Conservation (phyloP, 768 basidiomycete species). For the Mycena rebaudengoi region DNA sequence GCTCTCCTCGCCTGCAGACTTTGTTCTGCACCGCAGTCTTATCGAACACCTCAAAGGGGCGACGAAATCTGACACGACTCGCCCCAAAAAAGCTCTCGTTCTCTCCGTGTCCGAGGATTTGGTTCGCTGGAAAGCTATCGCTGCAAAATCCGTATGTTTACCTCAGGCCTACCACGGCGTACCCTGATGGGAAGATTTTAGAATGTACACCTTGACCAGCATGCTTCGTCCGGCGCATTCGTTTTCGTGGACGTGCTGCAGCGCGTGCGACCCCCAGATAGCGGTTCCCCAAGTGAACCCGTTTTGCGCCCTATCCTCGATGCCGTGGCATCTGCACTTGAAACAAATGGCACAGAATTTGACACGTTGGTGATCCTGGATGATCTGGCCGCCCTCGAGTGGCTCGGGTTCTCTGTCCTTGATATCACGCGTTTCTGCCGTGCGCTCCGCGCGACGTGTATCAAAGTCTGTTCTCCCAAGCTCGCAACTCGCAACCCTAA, state of each 20-base stretch:
- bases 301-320: constrained; percentile 47
- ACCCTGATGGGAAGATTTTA: constrained; percentile 22
- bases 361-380: constrained; percentile 70
- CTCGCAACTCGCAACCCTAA: background rate
- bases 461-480: constrained; percentile 50
- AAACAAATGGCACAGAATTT: background rate
- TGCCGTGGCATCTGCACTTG: constrained; percentile 39
- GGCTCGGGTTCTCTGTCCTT: constrained; percentile 66
- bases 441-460: constrained; percentile 64
- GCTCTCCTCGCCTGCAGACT: constrained; percentile 75
- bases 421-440: constrained; percentile 68
- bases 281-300: constrained; percentile 23
- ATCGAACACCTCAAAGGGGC: constrained; percentile 57
- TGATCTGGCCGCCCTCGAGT: constrained; percentile 72
- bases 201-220: constrained; percentile 50
- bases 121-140: constrained; percentile 68
- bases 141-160: constrained; percentile 67
- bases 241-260: constrained; percentile 63
- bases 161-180: background rate
- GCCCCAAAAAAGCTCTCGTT: constrained; percentile 48
- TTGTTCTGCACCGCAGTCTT: constrained; percentile 68
- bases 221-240: constrained; percentile 49
- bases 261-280: constrained; percentile 39
- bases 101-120: constrained; percentile 67
- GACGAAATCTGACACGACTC: constrained; percentile 24